Conservation (phyloP, 2,329 filamentous ascomycete species). For the Diaporthe australafricana region DNA sequence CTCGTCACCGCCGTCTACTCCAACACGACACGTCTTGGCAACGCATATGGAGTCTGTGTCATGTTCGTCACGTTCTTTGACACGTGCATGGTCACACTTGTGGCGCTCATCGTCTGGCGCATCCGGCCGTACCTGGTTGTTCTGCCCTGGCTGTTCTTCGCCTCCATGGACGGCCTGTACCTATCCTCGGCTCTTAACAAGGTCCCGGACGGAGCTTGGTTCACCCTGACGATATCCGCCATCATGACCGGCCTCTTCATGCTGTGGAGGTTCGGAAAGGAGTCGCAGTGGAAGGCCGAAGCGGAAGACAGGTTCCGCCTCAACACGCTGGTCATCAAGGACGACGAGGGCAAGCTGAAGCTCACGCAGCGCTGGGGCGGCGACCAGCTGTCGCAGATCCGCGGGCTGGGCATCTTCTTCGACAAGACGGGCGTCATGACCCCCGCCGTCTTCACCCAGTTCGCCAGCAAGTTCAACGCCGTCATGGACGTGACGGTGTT, state of each 20-base stretch:
- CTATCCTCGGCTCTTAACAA: conserved; percentile 76
- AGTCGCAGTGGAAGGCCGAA: conserved; percentile 79
- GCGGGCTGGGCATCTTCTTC: conserved; percentile 77
- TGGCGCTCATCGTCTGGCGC: conserved; percentile 78
- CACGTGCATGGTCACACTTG: conserved; percentile 77
- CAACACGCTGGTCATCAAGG: conserved; percentile 48
- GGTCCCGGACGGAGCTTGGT: conserved; percentile 81
- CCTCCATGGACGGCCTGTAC: conserved; percentile 73
- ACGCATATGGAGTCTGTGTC: conserved; percentile 81
- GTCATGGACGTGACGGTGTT: conserved; percentile 76
- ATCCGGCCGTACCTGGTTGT: conserved; percentile 69
- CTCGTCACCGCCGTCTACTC: conserved; percentile 78
- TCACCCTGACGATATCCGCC: conserved; percentile 73
- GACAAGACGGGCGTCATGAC: conserved; percentile 77
- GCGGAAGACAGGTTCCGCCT: conserved; percentile 67
- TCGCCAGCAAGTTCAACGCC: conserved; percentile 75
- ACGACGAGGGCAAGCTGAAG: conserved; percentile 43
- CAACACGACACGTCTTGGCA: conserved; percentile 74
- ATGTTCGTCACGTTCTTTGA: conserved; percentile 83
- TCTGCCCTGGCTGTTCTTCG: conserved; percentile 70
- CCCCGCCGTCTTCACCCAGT: conserved; percentile 76
- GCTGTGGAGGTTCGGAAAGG: conserved; percentile 83
- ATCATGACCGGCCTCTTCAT: conserved; percentile 74
- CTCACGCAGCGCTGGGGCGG: conserved; percentile 55
- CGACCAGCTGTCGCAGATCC: conserved; percentile 57